Evolutionary conservation across 805 yeast species (phyloP), one percentile per base, ranked within the genome.

Genomic region (Saturnispora serradocipensis): DNA sequence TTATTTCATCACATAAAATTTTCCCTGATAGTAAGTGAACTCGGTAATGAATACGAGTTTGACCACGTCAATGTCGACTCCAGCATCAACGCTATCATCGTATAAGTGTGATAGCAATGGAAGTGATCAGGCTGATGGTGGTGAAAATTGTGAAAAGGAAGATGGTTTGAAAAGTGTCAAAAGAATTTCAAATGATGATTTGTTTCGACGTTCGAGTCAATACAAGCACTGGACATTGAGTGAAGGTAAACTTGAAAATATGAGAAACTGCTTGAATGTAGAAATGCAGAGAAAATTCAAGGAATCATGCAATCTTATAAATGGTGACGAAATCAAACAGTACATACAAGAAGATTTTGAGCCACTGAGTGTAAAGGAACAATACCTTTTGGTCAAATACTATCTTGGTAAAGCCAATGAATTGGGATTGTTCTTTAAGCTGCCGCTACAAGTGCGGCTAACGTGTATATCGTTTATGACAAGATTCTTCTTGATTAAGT

Each of bases 391-490:
- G 52, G 76, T 93, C 18, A 71, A 76, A 48, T 88, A 80, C 62
- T 88, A 88, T 64, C 79, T 88, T 18, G 80, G 82, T 58, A 86
- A 81, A 61, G 78, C 87, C 39, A 77, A 78, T 40, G 84, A 80
- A 30, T 75, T 89, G 30, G 84, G 95, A 3, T 76, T 80, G 52
- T 80, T 79, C 59, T 82, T 89, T 67, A 79, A 82, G 58, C 75
- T 93, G 73, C 96, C 97, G 2, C 81, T 96, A 0, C 96, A 89
- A 61, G 95, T 87, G 1, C 73, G 82, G 56, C 83, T 96, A 10
- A 88, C 98, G 0, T 95, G 98, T 0, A 76, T 89, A 5, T 74
- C 88, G 7, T 93, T 84, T 61, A 79, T 93, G 64, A 80, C 82
- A 62, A 81, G 83, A 62, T 93, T 93, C 65, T 93, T 83, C 65